phyloP scores from a whole-genome alignment of 352 stramenopile species.

The Phytophthora multivora region DNA sequence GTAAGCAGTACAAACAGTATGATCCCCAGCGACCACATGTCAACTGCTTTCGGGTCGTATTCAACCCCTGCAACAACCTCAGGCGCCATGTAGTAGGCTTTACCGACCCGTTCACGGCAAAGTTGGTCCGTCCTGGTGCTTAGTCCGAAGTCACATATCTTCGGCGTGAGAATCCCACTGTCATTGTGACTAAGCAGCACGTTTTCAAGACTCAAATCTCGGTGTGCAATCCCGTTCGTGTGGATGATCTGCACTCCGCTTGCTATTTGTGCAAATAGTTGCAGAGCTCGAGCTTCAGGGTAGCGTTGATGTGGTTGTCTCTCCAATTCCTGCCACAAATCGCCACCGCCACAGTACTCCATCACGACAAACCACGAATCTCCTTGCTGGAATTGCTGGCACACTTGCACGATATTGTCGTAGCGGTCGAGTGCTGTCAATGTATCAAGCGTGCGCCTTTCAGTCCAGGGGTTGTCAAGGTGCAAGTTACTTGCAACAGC shows the following conservation, averaged over 20 bases:
- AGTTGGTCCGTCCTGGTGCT: conserved; percentile 31
- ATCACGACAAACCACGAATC: conserved; percentile 43
- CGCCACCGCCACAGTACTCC: conserved; percentile 49
- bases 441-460: conserved; percentile 20
- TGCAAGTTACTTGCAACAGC: conserved; percentile 20
- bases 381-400: conserved; percentile 34
- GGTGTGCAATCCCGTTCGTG: conserved; percentile 36
- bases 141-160: conserved; percentile 52
- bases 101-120: conserved; percentile 42
- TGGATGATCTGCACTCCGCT: conserved; percentile 48
- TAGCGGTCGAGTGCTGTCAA: conserved; percentile 15
- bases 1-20: conserved; percentile 66
- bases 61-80: conserved; percentile 38
- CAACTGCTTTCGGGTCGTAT: conserved; percentile 47
- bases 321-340: conserved; percentile 41
- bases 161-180: conserved; percentile 8
- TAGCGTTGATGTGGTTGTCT: conserved; percentile 10
- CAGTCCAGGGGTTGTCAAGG: conserved; percentile 42
- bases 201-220: conserved; percentile 44
- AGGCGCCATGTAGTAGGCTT: conserved; percentile 65
- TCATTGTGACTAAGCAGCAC: conserved; percentile 41
- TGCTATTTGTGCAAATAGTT: conserved; percentile 49
- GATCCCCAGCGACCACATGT: conserved; percentile 62
- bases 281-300: conserved; percentile 15
- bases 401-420: conserved; percentile 32